phyloP scores from a whole-genome alignment of 208 protist genomes.

The Acanthamoeba triangularis region DNA sequence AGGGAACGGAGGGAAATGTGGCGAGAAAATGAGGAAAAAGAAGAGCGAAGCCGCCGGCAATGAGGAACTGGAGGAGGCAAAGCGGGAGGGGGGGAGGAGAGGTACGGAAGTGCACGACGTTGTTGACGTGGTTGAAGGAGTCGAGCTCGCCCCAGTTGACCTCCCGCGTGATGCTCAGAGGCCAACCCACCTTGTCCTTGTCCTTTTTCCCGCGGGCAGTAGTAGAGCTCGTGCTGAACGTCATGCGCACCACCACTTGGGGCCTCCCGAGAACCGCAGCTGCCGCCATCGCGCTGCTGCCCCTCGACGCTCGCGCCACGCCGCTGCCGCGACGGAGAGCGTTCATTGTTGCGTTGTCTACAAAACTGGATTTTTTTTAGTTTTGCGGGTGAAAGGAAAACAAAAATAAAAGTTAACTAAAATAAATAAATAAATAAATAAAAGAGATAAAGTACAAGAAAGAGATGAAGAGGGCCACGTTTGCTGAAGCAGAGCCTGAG shows the following conservation, averaged over 20 bases:
- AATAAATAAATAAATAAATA: not conserved
- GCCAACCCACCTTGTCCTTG: not conserved
- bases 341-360: too few species aligned
- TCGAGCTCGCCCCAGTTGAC: slow-evolving; percentile 31
- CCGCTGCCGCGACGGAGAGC: too few species aligned
- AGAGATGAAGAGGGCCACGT: slow-evolving; percentile 9
- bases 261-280: too few species aligned
- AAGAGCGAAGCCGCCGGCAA: not conserved
- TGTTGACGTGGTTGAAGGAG: slow-evolving; percentile 60
- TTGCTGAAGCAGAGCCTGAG: not conserved
- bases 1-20: not conserved
- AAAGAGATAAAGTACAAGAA: not conserved
- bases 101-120: slow-evolving; percentile 25
- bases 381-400: too few species aligned
- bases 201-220: too few species aligned
- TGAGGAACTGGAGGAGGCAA: not conserved
- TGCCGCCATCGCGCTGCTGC: too few species aligned
- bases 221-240: too few species aligned
- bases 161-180: not conserved
- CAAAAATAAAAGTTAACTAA: not conserved
- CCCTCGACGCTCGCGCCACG: too few species aligned
- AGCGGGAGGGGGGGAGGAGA: not conserved
- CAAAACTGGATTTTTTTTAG: too few species aligned
- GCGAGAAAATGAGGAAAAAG: not conserved
- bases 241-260: too few species aligned